Evolutionary conservation across 2,329 filamentous ascomycete genomes (phyloP).

Genomic region (Drechslera avenae): DNA sequence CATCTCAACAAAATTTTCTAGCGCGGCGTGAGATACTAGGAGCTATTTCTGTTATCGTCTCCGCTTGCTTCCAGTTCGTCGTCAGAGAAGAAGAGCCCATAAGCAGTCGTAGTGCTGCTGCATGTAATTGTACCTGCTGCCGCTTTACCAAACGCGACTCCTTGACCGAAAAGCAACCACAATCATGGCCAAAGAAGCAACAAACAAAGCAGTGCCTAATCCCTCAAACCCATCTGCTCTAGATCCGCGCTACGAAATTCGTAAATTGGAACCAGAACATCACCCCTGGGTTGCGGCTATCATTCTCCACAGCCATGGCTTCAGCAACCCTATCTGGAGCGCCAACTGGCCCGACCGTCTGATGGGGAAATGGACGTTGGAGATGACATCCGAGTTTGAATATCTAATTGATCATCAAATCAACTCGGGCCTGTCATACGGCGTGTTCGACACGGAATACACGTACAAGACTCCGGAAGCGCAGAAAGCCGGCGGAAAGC

Average conservation of each 20-base stretch:
- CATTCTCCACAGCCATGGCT: slow-evolving; percentile 39
- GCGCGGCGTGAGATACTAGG: too few species aligned
- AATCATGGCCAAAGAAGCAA: slow-evolving; percentile 1
- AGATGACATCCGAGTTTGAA: slow-evolving; percentile 2
- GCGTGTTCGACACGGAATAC: slow-evolving; percentile 50
- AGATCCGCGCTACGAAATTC: slow-evolving; percentile 40
- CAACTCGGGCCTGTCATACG: slow-evolving; percentile 42
- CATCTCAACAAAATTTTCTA: too few species aligned
- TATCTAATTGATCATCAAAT: slow-evolving; percentile 47
- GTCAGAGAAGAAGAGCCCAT: too few species aligned
- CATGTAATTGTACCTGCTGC: not conserved
- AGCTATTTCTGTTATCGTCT: too few species aligned
- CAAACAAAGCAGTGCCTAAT: slow-evolving; percentile 1
- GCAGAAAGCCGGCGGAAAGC: slow-evolving; percentile 27
- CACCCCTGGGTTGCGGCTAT: slow-evolving; percentile 38
- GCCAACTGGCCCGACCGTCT: slow-evolving; percentile 31
- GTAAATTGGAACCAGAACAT: slow-evolving; percentile 34
- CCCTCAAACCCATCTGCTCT: slow-evolving; percentile 36
- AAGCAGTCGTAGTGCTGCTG: too few species aligned
- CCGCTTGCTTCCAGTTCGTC: too few species aligned
- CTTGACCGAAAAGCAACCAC: not conserved
- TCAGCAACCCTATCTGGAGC: slow-evolving; percentile 36
- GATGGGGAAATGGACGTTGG: slow-evolving; percentile 21
- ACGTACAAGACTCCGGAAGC: slow-evolving; percentile 42
- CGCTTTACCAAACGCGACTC: not conserved